A percentile compares a stretch with the other conserved stretches of the same genome.
Conservation (phyloP, 2,329 filamentous ascomycete genomes). For the Harringtonia aguacate region DNA sequence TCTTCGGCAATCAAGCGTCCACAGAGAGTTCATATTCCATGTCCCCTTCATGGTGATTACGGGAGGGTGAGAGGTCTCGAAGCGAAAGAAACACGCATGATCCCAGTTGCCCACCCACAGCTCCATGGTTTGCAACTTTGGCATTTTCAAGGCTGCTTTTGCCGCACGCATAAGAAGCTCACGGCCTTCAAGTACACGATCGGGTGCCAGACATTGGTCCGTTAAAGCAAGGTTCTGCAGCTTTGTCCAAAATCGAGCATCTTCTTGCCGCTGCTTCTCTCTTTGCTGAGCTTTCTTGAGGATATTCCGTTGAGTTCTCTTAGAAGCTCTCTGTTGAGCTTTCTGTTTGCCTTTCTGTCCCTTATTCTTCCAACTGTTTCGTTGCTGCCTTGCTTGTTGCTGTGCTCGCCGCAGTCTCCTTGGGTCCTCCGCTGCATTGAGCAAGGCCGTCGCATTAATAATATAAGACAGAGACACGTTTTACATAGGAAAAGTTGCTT, state of each 20-base stretch:
- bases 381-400: too few species aligned
- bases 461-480: not conserved
- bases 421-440: not conserved
- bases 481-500: not conserved
- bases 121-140: not conserved
- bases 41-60: not conserved
- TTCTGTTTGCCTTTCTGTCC: too few species aligned
- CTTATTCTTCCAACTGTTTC: too few species aligned
- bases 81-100: not conserved
- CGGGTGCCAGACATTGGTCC: not conserved
- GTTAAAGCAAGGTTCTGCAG: not conserved
- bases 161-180: not conserved
- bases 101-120: not conserved
- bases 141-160: not conserved
- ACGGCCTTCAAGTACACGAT: not conserved
- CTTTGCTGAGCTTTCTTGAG: too few species aligned
- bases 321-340: too few species aligned
- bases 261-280: too few species aligned
- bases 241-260: not conserved
- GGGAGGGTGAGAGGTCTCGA: not conserved
- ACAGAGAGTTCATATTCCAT: not conserved
- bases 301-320: too few species aligned
- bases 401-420: too few species aligned
- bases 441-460: not conserved
- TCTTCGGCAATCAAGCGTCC: not conserved